phyloP scores from a whole-genome alignment of 352 stramenopile species.

The Achlya hypogyna region DNA sequence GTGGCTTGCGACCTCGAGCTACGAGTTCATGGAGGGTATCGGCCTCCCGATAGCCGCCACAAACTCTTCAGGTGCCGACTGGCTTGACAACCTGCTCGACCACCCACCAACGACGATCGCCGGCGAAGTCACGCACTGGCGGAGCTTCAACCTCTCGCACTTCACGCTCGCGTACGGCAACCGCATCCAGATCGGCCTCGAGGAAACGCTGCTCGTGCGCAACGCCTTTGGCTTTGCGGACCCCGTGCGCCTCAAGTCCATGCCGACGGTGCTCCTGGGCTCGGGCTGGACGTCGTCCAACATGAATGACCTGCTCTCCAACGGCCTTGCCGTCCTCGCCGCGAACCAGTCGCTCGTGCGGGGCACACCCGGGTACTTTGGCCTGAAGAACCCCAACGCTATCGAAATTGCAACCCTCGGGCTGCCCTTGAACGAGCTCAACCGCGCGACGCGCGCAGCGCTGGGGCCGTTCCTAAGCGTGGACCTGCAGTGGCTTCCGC shows the following conservation, averaged over 20 bases:
- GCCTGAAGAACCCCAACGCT: not conserved
- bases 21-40: not conserved
- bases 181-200: not conserved
- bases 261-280: not conserved
- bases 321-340: not conserved
- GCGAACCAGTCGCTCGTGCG: not conserved
- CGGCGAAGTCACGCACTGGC: not conserved
- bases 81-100: not conserved
- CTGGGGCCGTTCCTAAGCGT: not conserved
- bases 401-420: not conserved
- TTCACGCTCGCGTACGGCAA: not conserved
- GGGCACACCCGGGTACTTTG: not conserved
- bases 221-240: not conserved
- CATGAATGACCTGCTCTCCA: not conserved
- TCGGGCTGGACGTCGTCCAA: not conserved
- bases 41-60: not conserved
- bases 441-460: not conserved
- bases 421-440: not conserved
- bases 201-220: not conserved
- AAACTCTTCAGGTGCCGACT: not conserved
- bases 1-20: not conserved
- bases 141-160: not conserved
- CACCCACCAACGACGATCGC: not conserved
- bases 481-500: not conserved
- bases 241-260: not conserved